Conservation (phyloP, 306 rosid genomes). For the Gillenia trifoliata region DNA sequence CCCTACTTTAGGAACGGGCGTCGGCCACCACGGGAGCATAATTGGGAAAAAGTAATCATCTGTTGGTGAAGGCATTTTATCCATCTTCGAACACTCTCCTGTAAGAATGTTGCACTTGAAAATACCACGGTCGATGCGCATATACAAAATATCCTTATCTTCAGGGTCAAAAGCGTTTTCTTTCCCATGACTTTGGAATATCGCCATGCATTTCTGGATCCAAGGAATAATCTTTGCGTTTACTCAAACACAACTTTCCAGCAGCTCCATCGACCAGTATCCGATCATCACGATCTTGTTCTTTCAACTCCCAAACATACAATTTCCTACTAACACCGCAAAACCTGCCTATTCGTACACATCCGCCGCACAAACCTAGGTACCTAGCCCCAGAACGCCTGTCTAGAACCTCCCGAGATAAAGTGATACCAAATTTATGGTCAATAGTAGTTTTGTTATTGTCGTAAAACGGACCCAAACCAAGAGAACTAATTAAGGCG, state of each 20-base stretch:
- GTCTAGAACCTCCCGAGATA: too few species aligned
- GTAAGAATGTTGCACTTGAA: background rate
- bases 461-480: background rate
- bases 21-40: background rate
- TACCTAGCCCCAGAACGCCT: background rate
- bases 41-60: background rate
- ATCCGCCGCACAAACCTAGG: background rate
- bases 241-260: background rate
- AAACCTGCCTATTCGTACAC: background rate
- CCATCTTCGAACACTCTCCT: background rate
- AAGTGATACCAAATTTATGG: background rate
- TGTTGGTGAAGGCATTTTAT: background rate
- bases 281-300: too few species aligned
- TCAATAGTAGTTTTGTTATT: background rate
- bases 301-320: background rate
- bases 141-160: background rate
- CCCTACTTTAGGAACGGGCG: background rate
- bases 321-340: background rate
- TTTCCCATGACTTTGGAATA: background rate
- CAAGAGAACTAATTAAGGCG: background rate
- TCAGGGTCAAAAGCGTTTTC: background rate
- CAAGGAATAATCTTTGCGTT: too few species aligned
- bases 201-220: background rate
- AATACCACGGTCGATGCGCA: background rate
- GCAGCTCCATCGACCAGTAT: background rate